Evolutionary conservation across 768 basidiomycete genomes (phyloP).

Genomic region (Albatrellus ellisii): DNA sequence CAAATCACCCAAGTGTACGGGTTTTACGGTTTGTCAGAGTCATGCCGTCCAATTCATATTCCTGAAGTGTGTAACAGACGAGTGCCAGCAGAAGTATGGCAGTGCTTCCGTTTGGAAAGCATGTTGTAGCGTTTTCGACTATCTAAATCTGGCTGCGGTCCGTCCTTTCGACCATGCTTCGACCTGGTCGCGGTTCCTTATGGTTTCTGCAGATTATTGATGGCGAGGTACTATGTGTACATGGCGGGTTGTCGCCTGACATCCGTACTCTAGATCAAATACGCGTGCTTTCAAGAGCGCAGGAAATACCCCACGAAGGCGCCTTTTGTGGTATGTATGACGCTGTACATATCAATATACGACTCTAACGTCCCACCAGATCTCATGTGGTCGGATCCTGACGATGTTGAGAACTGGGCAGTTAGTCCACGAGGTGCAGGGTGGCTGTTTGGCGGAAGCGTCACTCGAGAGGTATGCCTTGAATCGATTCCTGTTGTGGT

Average conservation of each 20-base stretch:
- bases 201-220: constrained; percentile 69
- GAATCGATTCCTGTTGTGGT: background rate
- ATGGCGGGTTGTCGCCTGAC: constrained; percentile 92
- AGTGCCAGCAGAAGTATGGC: constrained; percentile 97
- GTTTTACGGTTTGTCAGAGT: constrained; percentile 67
- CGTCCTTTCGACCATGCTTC: constrained; percentile 16
- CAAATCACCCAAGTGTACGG: constrained; percentile 99
- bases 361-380: constrained; percentile 29
- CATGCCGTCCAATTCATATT: background rate
- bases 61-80: constrained; percentile 50
- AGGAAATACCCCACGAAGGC: constrained; percentile 98
- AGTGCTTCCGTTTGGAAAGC: constrained; percentile 94
- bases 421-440: constrained; percentile 94
- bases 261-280: constrained; percentile 93
- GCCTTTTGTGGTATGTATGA: constrained; percentile 71
- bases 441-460: constrained; percentile 82
- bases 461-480: constrained; percentile 62
- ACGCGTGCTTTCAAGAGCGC: constrained; percentile 82
- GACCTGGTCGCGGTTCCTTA: background rate
- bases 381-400: constrained; percentile 97
- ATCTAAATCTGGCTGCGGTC: constrained; percentile 88
- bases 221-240: constrained; percentile 84
- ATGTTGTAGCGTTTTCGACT: constrained; percentile 94
- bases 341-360: background rate
- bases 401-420: constrained; percentile 93